These are phyloP conservation scores for Quercus glauca DNA, from an alignment of 306 rosid genomes.

Conservation along the genomic window DNA sequence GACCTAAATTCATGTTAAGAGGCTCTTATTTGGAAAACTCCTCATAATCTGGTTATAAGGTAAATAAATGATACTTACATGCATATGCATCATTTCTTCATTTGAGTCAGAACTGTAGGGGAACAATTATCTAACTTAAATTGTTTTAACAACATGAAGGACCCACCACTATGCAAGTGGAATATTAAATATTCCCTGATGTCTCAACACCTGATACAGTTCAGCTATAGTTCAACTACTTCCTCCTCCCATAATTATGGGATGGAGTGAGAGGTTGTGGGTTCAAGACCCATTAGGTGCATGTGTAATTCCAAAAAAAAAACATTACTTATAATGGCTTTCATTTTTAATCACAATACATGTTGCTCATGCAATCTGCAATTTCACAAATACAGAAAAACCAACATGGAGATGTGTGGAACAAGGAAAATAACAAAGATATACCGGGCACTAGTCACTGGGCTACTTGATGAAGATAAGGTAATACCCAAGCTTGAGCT, in stretches of 20 bases:
- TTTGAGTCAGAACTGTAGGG: not conserved
- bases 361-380: constrained; percentile 11
- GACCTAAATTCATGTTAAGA: not conserved
- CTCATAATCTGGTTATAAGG: not conserved
- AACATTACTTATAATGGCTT: not conserved
- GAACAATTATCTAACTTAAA: not conserved
- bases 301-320: too few relatives aligned
- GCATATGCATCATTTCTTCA: not conserved
- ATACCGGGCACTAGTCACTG: constrained; percentile 76
- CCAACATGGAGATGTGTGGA: constrained; percentile 35
- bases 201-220: not conserved
- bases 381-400: constrained; percentile 37
- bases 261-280: too few relatives aligned
- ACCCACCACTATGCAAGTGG: not conserved
- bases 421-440: constrained; percentile 69
- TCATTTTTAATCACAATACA: not conserved
- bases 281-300: too few relatives aligned
- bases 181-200: not conserved
- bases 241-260: too few relatives aligned
- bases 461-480: constrained; percentile 67
- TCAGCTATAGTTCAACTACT: too few relatives aligned
- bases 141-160: not conserved
- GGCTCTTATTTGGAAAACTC: not conserved
- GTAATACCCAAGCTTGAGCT: constrained; percentile 29
- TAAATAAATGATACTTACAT: not conserved